phyloP scores from a whole-genome alignment of 2,329 filamentous ascomycete species.

The Penicillium janthinellum region DNA sequence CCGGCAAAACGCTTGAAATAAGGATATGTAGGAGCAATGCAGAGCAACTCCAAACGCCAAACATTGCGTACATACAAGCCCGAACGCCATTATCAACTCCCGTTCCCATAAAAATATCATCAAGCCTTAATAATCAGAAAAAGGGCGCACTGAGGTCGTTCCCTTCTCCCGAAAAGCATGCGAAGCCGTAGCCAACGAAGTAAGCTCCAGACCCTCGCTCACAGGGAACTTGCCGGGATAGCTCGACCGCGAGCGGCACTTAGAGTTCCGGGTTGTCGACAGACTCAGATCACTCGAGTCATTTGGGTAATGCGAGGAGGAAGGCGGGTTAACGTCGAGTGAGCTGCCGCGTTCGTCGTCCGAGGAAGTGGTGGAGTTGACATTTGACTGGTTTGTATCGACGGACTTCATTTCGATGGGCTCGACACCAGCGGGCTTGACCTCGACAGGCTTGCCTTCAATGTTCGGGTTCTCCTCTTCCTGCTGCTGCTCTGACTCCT shows the following conservation, averaged over 20 bases:
- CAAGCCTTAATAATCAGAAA: constrained; percentile 30
- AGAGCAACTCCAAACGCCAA: not conserved
- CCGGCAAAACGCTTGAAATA: too few species aligned
- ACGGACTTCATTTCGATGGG: too few species aligned
- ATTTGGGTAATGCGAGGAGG: constrained; percentile 9
- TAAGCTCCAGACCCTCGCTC: constrained; percentile 32
- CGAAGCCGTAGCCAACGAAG: constrained; percentile 29
- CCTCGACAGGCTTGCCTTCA: not conserved
- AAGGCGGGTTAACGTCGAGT: not conserved
- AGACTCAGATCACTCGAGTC: constrained; percentile 16
- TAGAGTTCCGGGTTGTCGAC: constrained; percentile 15
- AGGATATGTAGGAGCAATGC: too few species aligned
- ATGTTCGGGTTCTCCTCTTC: not conserved
- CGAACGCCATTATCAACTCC: not conserved
- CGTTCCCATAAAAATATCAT: not conserved
- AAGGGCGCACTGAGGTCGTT: constrained; percentile 33
- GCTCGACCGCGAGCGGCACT: constrained; percentile 29
- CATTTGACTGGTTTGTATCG: not conserved
- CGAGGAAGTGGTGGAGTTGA: constrained; percentile 10
- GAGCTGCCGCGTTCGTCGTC: constrained; percentile 8
- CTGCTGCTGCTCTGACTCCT: not conserved
- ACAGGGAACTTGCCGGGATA: constrained; percentile 38
- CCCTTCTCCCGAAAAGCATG: constrained; percentile 27
- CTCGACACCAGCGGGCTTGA: not conserved
- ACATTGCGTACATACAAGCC: not conserved